These are phyloP conservation scores for Ophiostoma himal-ulmi DNA, from an alignment of 2,329 filamentous ascomycete species.

Conservation along the genomic window DNA sequence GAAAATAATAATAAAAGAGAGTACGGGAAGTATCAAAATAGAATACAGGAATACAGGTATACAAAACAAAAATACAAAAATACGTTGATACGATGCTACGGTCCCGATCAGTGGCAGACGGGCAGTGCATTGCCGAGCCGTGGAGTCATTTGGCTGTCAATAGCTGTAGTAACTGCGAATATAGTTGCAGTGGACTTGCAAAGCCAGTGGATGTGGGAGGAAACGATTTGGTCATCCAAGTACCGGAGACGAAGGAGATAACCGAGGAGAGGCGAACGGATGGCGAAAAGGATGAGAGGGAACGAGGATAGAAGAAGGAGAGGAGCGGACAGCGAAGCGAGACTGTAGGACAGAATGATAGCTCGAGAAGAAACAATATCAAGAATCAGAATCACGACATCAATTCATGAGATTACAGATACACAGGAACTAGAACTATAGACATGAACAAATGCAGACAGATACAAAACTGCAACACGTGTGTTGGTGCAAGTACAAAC, in stretches of 20 bases:
- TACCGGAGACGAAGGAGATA: background rate
- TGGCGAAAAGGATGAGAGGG: too few relatives aligned
- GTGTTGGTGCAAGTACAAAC: background rate
- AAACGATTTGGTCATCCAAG: too few relatives aligned
- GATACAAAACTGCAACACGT: background rate
- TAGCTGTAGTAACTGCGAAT: too few relatives aligned
- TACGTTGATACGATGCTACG: background rate
- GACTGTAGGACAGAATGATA: background rate
- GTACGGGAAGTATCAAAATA: too few relatives aligned
- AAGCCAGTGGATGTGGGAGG: too few relatives aligned
- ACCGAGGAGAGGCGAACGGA: background rate
- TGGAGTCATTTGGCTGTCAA: background rate
- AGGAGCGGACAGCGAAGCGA: background rate
- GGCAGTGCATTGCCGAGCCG: background rate
- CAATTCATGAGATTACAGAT: background rate
- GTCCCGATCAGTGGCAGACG: background rate
- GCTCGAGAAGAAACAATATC: background rate
- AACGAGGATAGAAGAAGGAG: too few relatives aligned
- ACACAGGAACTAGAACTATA: background rate
- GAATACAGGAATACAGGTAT: background rate
- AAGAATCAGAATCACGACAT: background rate
- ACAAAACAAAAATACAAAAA: background rate
- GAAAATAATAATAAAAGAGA: too few relatives aligned
- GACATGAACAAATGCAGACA: too few relatives aligned
- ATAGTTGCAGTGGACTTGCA: too few relatives aligned